Percentiles rank a stretch among this genome's conserved stretches.
Evolutionary conservation across 2,329 filamentous ascomycete genomes (phyloP).

Genomic region (Cladosporium colombiae): DNA sequence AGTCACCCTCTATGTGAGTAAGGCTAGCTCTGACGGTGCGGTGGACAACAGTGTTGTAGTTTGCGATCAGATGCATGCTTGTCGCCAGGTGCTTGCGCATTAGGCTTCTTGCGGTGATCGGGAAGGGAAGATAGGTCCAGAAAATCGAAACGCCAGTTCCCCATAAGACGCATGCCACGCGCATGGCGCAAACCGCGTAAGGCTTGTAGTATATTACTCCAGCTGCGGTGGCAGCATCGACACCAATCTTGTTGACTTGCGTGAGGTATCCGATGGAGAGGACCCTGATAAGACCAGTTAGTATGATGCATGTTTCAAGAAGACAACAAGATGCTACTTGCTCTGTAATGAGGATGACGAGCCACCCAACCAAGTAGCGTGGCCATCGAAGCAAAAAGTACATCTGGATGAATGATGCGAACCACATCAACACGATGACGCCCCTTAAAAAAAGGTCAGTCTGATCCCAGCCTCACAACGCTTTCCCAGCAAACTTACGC

Average conservation of each 20-base stretch:
- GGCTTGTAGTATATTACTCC: neutral
- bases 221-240: neutral
- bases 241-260: neutral
- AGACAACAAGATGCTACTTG: neutral
- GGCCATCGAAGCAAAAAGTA: neutral
- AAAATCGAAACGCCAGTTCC: neutral
- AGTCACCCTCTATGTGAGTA: neutral
- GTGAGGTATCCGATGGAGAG: neutral
- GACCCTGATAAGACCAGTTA: neutral
- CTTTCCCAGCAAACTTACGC: neutral
- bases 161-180: neutral
- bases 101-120: neutral
- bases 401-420: neutral
- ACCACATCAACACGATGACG: neutral
- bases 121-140: neutral
- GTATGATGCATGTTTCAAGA: neutral
- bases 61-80: neutral
- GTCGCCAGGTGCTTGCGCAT: neutral
- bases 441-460: neutral
- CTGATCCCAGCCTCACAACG: neutral
- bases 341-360: neutral
- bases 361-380: neutral
- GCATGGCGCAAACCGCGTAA: neutral
- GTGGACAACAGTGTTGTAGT: neutral
- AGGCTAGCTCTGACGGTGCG: neutral